Evolutionary conservation across 768 basidiomycete genomes (phyloP).

Genomic region (Tricholoma sp.): DNA sequence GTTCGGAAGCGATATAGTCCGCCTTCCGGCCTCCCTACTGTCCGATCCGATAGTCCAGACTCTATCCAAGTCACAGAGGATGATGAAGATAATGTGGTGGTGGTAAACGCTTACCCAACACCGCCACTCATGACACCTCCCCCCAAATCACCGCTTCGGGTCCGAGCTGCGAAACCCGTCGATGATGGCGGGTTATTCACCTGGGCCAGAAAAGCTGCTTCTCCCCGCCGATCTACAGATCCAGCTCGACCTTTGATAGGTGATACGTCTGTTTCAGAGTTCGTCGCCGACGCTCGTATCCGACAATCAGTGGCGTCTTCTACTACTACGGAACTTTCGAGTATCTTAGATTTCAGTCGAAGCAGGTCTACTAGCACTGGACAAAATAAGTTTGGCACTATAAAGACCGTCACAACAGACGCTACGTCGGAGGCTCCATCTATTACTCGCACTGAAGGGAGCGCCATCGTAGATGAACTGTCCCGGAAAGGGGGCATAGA

Average conservation of each 20-base stretch:
- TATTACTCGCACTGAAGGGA: slow-evolving; percentile 61
- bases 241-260: slow-evolving; percentile 23
- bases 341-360: slow-evolving; percentile 45
- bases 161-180: slow-evolving; percentile 25
- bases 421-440: slow-evolving; percentile 72
- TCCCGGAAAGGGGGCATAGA: slow-evolving; percentile 27
- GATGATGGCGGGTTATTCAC: slow-evolving; percentile 27
- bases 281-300: slow-evolving; percentile 28
- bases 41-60: slow-evolving; percentile 54
- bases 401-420: slow-evolving; percentile 79
- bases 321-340: slow-evolving; percentile 51
- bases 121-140: slow-evolving; percentile 31
- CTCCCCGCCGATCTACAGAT: slow-evolving; percentile 25
- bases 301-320: slow-evolving; percentile 64
- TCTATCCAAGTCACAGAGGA: slow-evolving; percentile 23
- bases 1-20: slow-evolving; percentile 46
- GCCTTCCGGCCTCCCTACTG: slow-evolving; percentile 42
- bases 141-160: slow-evolving; percentile 47
- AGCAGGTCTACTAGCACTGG: slow-evolving; percentile 28
- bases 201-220: slow-evolving; percentile 25
- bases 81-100: slow-evolving; percentile 18
- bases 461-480: slow-evolving; percentile 47
- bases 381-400: slow-evolving; percentile 67
- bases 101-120: slow-evolving; percentile 33
- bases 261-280: slow-evolving; percentile 34